Evolutionary conservation across 768 basidiomycete genomes (phyloP), one percentile per base, ranked within the genome.

Genomic region (Tulasnella sp.): DNA sequence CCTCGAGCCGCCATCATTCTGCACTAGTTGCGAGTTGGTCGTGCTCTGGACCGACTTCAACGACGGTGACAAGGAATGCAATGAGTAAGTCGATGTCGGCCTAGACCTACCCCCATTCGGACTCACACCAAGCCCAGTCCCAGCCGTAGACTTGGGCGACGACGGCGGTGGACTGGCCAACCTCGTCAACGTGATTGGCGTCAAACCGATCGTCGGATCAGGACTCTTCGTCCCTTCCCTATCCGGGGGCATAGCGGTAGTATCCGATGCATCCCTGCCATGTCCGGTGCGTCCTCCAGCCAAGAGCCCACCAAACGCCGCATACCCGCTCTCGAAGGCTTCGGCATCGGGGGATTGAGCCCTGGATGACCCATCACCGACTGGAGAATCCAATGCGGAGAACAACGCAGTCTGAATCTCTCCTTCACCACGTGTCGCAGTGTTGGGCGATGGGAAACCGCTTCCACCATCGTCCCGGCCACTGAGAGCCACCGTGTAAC

Each of bases 401-500:
- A 64, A 62, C 30, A 63, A 60, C 22, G 62, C 63, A 31, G 62
- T 64, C 11, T 64, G 62, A 3, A 52, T 19, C 45, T 64, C 58
- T 43, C 57, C 49, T 19, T 52, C 58, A n/a, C 49, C 58, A 9
- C 50, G 50, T 7, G 62, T 42, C 15, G 60, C 60, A 17, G 60
- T 38, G 15, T 68, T 65, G 34, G 65, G 43, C 0, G 63, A 53
- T 5, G 64, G 61, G 31, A 58, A 67, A 17, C 65, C 70, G 34
- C 34, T 38, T 38, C 34, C 34, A 38, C 34, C 34, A 11, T 68
- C 65, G 5, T 75, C 70, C 0, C 86, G 83, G 2, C 80, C 84
- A 9, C 87, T 87, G 0, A 92, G 76, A 0, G 89, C 88, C 30
- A 91, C 88, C 0, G 89, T 91, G 67, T 92, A 91, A 41, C 89